These are phyloP conservation scores for Alternaria burnsii DNA, from an alignment of 2,329 filamentous ascomycete genomes.

Conservation along the genomic window DNA sequence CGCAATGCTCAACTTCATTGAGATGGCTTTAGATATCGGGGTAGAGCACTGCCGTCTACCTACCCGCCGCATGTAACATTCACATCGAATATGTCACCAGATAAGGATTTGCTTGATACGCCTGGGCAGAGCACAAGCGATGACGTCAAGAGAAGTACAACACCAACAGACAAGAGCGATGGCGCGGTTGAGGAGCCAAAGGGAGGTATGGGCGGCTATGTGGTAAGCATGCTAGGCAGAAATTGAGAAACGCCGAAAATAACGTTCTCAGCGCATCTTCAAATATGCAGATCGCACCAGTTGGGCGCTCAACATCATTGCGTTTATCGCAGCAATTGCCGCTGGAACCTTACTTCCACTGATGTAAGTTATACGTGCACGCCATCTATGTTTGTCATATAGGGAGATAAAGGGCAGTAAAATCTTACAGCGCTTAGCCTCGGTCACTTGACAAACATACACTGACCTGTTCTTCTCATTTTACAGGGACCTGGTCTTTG, in stretches of 20 bases:
- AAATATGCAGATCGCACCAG: constrained; percentile 44
- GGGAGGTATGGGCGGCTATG: constrained; percentile 34
- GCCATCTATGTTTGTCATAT: not conserved
- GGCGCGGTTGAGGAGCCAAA: constrained; percentile 21
- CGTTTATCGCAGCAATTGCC: constrained; percentile 52
- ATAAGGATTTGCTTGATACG: constrained; percentile 15
- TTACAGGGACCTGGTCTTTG: constrained; percentile 58
- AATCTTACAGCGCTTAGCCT: not conserved
- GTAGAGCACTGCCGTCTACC: not conserved
- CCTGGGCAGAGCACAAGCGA: constrained; percentile 10
- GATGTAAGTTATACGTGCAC: constrained; percentile 42
- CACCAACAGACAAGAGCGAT: constrained; percentile 6
- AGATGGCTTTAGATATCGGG: not conserved
- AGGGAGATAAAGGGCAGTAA: not conserved
- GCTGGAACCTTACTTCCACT: constrained; percentile 58
- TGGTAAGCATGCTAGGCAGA: constrained; percentile 25
- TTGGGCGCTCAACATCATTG: constrained; percentile 43
- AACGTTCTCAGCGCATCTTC: constrained; percentile 42
- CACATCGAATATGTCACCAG: constrained; percentile 15
- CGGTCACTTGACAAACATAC: not conserved
- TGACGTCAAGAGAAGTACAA: constrained; percentile 10
- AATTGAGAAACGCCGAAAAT: not conserved
- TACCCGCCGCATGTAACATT: not conserved
- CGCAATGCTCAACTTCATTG: not conserved
- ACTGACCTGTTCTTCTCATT: not conserved